These are phyloP conservation scores for Penstemon davidsonii DNA, from an alignment of 257 asterid genomes.

Conservation along the genomic window DNA sequence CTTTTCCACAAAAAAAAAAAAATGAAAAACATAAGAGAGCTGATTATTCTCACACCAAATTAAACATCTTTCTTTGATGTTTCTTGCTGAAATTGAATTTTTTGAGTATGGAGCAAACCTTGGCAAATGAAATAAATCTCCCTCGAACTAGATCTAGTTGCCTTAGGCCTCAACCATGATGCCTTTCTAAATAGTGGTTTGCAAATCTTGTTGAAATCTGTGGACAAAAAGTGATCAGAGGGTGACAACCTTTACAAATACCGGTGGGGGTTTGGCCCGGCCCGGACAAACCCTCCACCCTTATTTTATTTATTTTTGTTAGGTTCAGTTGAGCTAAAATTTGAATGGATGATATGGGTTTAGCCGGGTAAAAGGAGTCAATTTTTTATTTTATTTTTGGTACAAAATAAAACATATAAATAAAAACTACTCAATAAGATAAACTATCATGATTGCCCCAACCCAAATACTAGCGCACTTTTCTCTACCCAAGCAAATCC, in stretches of 20 bases:
- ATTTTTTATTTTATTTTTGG: no score
- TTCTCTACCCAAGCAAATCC: no score
- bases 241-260: not conserved
- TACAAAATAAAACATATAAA: no score
- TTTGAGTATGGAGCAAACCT: constrained; percentile 32
- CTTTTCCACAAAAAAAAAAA: not conserved
- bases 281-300: no score
- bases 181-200: constrained; percentile 70
- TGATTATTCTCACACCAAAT: not conserved
- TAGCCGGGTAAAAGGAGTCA: no score
- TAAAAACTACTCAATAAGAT: no score
- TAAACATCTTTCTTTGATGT: not conserved
- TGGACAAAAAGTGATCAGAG: not conserved
- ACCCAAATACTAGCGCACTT: no score
- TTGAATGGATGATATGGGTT: no score
- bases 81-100: not conserved
- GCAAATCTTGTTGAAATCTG: constrained; percentile 71
- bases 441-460: no score
- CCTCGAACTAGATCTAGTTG: constrained; percentile 76
- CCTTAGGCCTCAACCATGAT: constrained; percentile 86
- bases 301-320: no score
- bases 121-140: constrained; percentile 88
- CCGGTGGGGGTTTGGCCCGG: no score
- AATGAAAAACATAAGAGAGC: not conserved
- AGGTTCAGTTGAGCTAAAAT: no score